Conservation (phyloP, 208 protist genomes). For the Tritrichomonas musculus region DNA sequence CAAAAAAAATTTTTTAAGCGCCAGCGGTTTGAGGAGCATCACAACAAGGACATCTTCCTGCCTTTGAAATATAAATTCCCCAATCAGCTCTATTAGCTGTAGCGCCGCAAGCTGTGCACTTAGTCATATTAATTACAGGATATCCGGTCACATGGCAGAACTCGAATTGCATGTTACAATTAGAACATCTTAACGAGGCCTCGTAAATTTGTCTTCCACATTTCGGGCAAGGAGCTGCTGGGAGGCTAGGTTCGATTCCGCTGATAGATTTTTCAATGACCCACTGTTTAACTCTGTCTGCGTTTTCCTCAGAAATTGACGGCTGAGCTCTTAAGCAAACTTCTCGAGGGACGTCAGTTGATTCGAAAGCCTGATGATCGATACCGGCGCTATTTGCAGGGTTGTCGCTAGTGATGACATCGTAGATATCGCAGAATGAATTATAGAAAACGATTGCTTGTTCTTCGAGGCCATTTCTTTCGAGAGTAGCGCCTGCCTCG, state of each 20-base stretch:
- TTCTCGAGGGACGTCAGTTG: not conserved
- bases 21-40: not conserved
- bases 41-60: conserved; percentile 19
- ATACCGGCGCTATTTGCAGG: not conserved
- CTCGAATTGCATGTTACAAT: not conserved
- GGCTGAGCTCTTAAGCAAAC: not conserved
- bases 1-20: no score
- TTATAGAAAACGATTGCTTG: not conserved
- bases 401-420: not conserved
- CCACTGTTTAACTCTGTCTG: not conserved
- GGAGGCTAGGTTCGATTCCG: not conserved
- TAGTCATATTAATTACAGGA: not conserved
- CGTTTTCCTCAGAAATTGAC: not conserved
- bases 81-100: not conserved
- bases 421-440: not conserved
- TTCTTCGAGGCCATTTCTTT: not conserved
- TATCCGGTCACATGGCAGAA: not conserved
- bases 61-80: not conserved
- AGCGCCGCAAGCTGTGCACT: not conserved
- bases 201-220: not conserved
- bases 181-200: not conserved
- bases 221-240: not conserved
- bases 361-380: not conserved
- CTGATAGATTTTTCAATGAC: not conserved
- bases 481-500: not conserved